These are phyloP conservation scores for Podila horticola DNA, from an alignment of 192 early-diverging fungal genomes.

Conservation along the genomic window DNA sequence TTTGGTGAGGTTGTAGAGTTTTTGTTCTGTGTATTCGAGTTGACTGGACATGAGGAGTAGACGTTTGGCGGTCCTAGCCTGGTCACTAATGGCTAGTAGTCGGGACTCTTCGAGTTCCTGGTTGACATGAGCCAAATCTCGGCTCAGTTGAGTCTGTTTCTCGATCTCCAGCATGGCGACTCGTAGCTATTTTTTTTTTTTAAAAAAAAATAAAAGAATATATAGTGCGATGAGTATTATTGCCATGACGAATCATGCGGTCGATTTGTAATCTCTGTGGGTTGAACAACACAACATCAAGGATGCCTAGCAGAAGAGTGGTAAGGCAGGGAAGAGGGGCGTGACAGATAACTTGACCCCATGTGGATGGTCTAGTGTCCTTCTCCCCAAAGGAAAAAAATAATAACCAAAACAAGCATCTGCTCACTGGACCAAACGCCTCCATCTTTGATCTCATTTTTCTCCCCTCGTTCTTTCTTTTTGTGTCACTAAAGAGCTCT, in stretches of 20 bases:
- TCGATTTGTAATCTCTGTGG: too few relatives aligned
- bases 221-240: too few relatives aligned
- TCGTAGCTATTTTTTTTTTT: constrained; percentile 4
- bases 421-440: not conserved
- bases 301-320: too few relatives aligned
- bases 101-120: constrained; percentile 47
- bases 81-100: constrained; percentile 37
- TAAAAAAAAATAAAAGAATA: too few relatives aligned
- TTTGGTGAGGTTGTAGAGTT: constrained; percentile 28
- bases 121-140: constrained; percentile 30
- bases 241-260: too few relatives aligned
- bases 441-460: not conserved
- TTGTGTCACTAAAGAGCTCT: too few relatives aligned
- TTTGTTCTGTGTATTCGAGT: constrained; percentile 44
- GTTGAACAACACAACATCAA: too few relatives aligned
- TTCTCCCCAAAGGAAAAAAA: too few relatives aligned
- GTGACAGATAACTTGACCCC: too few relatives aligned
- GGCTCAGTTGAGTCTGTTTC: constrained; percentile 25
- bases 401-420: not conserved
- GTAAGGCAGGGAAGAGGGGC: too few relatives aligned
- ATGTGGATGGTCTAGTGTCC: too few relatives aligned
- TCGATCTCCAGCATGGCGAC: constrained; percentile 45
- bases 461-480: not conserved
- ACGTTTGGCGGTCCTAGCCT: constrained; percentile 39
- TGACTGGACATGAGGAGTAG: constrained; percentile 38